phyloP scores from a whole-genome alignment of 1,284 basidiomycete species.

The Ceratobasidium sp. region DNA sequence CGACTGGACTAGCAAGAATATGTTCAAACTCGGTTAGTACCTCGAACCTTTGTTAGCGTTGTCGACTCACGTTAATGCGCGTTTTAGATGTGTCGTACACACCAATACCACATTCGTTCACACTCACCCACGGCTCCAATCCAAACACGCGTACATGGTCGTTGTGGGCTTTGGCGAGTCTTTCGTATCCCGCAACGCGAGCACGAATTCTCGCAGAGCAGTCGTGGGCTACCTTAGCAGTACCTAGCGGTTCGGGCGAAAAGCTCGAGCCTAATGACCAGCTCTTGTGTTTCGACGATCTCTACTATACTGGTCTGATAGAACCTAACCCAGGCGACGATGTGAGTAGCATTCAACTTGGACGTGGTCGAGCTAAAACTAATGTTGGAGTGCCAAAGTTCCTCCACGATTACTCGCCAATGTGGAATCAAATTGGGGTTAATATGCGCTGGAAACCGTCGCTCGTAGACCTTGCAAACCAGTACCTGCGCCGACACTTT shows the following conservation, averaged over 20 bases:
- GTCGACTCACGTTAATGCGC: neutral
- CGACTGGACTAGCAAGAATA: neutral
- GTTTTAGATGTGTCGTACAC: conserved; percentile 24
- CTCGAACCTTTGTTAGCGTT: neutral
- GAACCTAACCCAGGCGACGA: conserved; percentile 46
- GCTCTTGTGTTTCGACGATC: conserved; percentile 63
- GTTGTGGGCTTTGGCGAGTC: conserved; percentile 18
- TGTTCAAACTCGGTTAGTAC: conserved; percentile 14
- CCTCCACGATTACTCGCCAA: conserved; percentile 38
- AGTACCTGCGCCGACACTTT: conserved; percentile 42
- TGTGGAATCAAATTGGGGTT: conserved; percentile 40
- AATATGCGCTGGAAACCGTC: conserved; percentile 41
- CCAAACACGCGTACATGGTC: conserved; percentile 7
- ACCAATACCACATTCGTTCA: conserved; percentile 10
- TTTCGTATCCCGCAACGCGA: conserved; percentile 12
- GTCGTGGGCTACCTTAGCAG: neutral
- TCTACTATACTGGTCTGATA: conserved; percentile 61
- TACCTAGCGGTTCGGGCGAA: neutral
- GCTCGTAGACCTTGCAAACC: conserved; percentile 33
- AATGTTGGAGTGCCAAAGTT: conserved; percentile 23
- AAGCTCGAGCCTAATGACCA: conserved; percentile 63
- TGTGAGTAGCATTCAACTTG: conserved; percentile 9
- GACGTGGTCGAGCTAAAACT: neutral
- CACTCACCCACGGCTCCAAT: conserved; percentile 18
- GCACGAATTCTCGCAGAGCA: neutral